These are phyloP conservation scores for Pseudonitzschia multistriata DNA, from an alignment of 108 stramenopile genomes.

Conservation along the genomic window DNA sequence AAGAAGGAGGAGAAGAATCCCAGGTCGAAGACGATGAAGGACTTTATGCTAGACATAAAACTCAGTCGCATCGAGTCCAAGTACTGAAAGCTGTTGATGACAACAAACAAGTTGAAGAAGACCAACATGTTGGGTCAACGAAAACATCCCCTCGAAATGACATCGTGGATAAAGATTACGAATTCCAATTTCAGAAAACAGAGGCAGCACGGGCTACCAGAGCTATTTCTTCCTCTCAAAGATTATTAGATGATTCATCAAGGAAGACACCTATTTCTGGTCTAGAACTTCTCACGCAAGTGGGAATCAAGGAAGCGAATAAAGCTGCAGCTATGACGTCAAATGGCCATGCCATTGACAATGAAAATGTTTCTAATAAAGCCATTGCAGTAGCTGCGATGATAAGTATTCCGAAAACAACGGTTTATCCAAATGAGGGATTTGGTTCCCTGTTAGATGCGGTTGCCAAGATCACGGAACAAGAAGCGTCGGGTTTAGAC, in stretches of 20 bases:
- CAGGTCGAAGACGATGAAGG: not conserved
- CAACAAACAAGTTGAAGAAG: not conserved
- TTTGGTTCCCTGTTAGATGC: slow-evolving; percentile 45
- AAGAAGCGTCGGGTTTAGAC: slow-evolving; percentile 19
- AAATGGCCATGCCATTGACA: too few relatives aligned
- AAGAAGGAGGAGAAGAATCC: slow-evolving; percentile 3
- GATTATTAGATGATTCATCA: not conserved
- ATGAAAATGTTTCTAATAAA: not conserved
- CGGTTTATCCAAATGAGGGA: slow-evolving; percentile 25
- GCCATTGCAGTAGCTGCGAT: not conserved
- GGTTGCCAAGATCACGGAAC: slow-evolving; percentile 32
- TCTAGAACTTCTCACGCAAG: slow-evolving; percentile 10
- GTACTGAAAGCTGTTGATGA: not conserved
- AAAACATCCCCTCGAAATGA: not conserved
- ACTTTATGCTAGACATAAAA: not conserved
- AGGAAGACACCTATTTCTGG: not conserved
- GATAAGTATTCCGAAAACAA: not conserved
- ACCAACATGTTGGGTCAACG: not conserved
- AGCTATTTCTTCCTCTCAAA: not conserved
- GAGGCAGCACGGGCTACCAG: not conserved
- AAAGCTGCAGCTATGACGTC: not conserved
- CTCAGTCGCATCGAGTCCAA: not conserved
- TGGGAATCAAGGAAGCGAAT: slow-evolving; percentile 10
- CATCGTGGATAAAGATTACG: not conserved
- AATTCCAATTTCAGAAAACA: not conserved